Evolutionary conservation across 805 yeast genomes (phyloP).

Genomic region (Candida ortonii): DNA sequence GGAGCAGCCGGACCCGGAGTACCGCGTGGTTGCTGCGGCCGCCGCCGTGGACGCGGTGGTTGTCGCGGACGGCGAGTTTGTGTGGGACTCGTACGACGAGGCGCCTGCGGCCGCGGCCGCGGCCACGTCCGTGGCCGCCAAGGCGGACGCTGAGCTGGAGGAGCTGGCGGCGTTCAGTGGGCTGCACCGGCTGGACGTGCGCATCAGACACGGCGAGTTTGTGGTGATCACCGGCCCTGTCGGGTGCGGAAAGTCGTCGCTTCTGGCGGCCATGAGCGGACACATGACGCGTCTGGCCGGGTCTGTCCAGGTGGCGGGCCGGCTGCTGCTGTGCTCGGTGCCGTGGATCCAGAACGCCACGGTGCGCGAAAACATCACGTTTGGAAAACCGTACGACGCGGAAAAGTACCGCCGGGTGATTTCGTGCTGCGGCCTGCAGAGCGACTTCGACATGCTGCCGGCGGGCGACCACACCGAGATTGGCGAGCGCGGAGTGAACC

Average conservation of each 20-base stretch:
- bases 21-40: slow-evolving; percentile 12
- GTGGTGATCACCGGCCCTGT: slow-evolving; percentile 75
- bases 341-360: slow-evolving; percentile 91
- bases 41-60: slow-evolving; percentile 41
- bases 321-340: slow-evolving; percentile 39
- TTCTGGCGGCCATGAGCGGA: slow-evolving; percentile 68
- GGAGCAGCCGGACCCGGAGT: slow-evolving; percentile 31
- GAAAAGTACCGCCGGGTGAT: slow-evolving; percentile 51
- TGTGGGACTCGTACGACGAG: slow-evolving; percentile 54
- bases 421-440: slow-evolving; percentile 61
- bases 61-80: slow-evolving; percentile 53
- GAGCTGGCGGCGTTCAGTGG: slow-evolving; percentile 37
- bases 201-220: slow-evolving; percentile 62
- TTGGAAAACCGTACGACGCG: slow-evolving; percentile 52
- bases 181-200: slow-evolving; percentile 48
- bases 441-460: slow-evolving; percentile 64
- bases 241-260: slow-evolving; percentile 65
- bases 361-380: slow-evolving; percentile 67
- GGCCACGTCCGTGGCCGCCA: background rate
- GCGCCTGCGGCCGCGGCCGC: slow-evolving; percentile 20
- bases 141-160: slow-evolving; percentile 4
- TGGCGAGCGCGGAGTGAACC: slow-evolving; percentile 81
- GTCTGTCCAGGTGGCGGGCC: slow-evolving; percentile 49
- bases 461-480: slow-evolving; percentile 78
- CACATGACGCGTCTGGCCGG: slow-evolving; percentile 59